Conservation (phyloP, 2,329 filamentous ascomycete species). For the Incumbomyces delicatus region DNA sequence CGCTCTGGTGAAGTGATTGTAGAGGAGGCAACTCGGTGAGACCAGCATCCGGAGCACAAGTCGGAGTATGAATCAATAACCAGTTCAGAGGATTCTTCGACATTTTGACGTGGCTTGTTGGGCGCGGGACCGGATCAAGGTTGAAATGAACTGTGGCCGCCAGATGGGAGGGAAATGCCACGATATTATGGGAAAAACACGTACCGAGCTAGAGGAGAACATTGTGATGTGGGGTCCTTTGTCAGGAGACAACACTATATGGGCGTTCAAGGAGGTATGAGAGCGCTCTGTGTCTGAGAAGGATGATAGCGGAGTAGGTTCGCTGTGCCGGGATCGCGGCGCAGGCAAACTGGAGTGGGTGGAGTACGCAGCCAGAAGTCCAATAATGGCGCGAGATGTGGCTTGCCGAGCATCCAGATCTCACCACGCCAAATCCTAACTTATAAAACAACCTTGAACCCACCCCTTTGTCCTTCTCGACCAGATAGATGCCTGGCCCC, state of each 20-base stretch:
- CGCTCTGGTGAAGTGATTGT: constrained; percentile 6
- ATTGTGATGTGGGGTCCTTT: background rate
- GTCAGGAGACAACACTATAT: background rate
- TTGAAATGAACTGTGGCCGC: background rate
- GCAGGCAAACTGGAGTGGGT: too few species aligned
- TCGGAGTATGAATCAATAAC: constrained; percentile 14
- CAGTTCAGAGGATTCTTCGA: constrained; percentile 13
- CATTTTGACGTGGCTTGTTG: constrained; percentile 6
- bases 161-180: background rate
- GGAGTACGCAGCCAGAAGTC: too few species aligned
- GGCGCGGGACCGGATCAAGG: background rate
- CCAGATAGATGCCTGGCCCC: too few species aligned
- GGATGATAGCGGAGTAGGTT: background rate
- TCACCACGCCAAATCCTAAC: too few species aligned
- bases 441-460: too few species aligned
- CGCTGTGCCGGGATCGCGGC: too few species aligned
- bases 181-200: constrained; percentile 6
- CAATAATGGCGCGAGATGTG: too few species aligned
- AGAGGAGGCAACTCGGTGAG: constrained; percentile 12
- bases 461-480: too few species aligned
- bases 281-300: background rate
- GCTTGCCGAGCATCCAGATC: too few species aligned
- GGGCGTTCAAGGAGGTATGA: constrained; percentile 1
- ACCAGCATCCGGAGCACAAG: constrained; percentile 18
- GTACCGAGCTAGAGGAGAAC: constrained; percentile 11